phyloP scores from a whole-genome alignment of 2,329 filamentous ascomycete genomes.

The Fusarium bulbicola region DNA sequence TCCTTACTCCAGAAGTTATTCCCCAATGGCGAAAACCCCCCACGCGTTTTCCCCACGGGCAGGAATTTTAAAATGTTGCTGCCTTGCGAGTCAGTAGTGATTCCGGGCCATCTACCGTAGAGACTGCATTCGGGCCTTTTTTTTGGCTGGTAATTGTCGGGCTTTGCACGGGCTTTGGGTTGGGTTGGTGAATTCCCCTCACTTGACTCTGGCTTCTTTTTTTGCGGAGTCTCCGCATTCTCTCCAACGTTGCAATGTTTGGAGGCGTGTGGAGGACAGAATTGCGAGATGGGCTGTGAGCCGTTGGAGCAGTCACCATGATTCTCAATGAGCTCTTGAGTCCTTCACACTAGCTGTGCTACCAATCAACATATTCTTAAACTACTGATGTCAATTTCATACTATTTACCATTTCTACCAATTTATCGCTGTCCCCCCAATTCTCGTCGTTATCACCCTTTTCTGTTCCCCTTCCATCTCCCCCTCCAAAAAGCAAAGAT shows the following conservation, averaged over 20 bases:
- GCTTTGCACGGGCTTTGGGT: constrained; percentile 6
- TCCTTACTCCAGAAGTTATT: too few relatives aligned
- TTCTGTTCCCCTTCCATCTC: not conserved
- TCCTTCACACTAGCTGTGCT: rapidly evolving
- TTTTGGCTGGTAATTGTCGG: not conserved
- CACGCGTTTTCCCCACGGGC: constrained; percentile 22
- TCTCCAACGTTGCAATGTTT: constrained; percentile 21
- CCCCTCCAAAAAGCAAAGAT: constrained; percentile 13
- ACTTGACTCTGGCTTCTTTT: not conserved
- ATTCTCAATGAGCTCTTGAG: rapidly evolving
- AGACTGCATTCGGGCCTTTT: constrained; percentile 18
- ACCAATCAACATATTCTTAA: rapidly evolving
- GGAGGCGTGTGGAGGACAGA: not conserved
- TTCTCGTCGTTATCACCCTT: rapidly evolving
- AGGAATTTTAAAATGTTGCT: constrained; percentile 5
- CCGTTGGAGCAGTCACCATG: rapidly evolving
- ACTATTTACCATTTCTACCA: rapidly evolving
- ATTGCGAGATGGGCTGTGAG: not conserved
- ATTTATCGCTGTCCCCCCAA: not conserved
- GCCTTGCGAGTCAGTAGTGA: not conserved
- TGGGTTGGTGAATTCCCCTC: not conserved
- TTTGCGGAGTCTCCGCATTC: constrained; percentile 36
- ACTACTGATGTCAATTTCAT: rapidly evolving
- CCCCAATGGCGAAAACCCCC: not conserved
- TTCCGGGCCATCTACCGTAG: not conserved